Conservation (phyloP, 352 stramenopile species). For the Labyrinthula sp. region DNA sequence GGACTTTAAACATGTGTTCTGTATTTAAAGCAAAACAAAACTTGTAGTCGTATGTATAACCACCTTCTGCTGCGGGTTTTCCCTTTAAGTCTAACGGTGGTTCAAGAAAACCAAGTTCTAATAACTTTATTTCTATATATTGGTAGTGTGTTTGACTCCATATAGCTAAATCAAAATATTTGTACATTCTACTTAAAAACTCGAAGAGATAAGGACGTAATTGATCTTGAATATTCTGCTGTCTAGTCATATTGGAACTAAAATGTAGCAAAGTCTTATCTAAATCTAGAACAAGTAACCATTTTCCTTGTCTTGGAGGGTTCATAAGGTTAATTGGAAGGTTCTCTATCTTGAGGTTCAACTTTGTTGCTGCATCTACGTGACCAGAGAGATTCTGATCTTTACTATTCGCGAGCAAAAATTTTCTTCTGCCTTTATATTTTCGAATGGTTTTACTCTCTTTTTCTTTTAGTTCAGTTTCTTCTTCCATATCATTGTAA, state of each 20-base stretch:
- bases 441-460: too few relatives aligned
- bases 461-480: too few relatives aligned
- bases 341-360: constrained; percentile 35
- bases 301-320: constrained; percentile 42
- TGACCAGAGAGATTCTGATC: too few relatives aligned
- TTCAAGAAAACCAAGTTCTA: constrained; percentile 52
- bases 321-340: constrained; percentile 53
- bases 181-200: constrained; percentile 48
- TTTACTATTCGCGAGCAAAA: too few relatives aligned
- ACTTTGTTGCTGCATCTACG: too few relatives aligned
- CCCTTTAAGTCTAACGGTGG: too few relatives aligned
- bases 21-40: constrained; percentile 31
- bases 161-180: constrained; percentile 58
- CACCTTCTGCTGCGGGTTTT: too few relatives aligned
- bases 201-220: constrained; percentile 55
- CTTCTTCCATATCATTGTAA: too few relatives aligned
- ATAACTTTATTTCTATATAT: constrained; percentile 62
- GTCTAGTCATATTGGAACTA: constrained; percentile 36
- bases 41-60: too few relatives aligned
- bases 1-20: constrained; percentile 38
- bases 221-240: constrained; percentile 26
- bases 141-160: constrained; percentile 61
- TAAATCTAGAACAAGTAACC: constrained; percentile 57
- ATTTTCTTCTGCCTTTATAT: too few relatives aligned
- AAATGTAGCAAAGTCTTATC: constrained; percentile 66